Evolutionary conservation across 2,329 filamentous ascomycete species (phyloP).

Genomic region (Aspergillus flavus): DNA sequence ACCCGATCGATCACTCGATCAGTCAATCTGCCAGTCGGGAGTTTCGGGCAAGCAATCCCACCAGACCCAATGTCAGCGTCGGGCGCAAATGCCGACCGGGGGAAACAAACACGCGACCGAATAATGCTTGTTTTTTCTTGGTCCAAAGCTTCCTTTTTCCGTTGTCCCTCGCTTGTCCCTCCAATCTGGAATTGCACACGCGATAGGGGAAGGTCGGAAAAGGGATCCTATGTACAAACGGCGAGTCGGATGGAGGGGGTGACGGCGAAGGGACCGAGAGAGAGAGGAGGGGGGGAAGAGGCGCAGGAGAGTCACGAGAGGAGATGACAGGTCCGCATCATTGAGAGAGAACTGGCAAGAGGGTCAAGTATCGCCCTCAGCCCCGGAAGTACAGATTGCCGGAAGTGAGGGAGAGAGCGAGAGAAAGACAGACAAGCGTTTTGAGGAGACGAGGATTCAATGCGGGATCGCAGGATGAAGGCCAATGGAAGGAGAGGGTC

Average conservation of each 20-base stretch:
- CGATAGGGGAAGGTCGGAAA: background rate
- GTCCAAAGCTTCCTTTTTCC: background rate
- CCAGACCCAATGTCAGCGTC: constrained; percentile 18
- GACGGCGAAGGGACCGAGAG: background rate
- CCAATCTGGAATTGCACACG: background rate
- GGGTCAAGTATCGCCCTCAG: background rate
- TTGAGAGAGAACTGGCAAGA: constrained; percentile 11
- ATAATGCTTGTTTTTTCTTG: constrained; percentile 1
- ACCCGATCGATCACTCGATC: background rate
- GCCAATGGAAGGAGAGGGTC: background rate
- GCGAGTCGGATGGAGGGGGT: constrained; percentile 9
- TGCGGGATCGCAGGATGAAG: background rate
- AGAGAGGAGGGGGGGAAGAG: constrained; percentile 1
- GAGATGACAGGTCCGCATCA: constrained; percentile 23
- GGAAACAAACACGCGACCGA: constrained; percentile 8
- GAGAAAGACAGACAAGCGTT: constrained; percentile 31
- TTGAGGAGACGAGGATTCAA: constrained; percentile 6
- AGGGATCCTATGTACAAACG: background rate
- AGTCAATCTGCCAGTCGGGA: constrained; percentile 1
- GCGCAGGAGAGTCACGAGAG: constrained; percentile 17
- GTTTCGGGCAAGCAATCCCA: constrained; percentile 8
- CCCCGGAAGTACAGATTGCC: constrained; percentile 42
- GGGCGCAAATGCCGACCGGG: constrained; percentile 23
- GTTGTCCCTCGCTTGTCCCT: background rate
- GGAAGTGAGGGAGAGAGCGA: constrained; percentile 72